A percentile compares a stretch with the other conserved stretches of the same genome.
phyloP scores from a whole-genome alignment of 805 yeast genomes.

The Yamadazyma insecticola region DNA sequence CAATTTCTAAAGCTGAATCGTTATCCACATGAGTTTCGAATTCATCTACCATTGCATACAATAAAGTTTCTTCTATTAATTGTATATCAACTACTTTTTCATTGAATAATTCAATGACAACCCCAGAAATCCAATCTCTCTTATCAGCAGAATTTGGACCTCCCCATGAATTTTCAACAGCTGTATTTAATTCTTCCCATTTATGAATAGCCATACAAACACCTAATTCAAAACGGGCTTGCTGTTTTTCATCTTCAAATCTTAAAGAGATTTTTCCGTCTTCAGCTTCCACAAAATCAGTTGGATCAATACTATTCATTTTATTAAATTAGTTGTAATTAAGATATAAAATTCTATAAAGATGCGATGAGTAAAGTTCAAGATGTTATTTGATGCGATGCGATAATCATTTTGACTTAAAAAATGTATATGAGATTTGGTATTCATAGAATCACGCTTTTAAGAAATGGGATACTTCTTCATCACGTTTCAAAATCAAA shows the following conservation, averaged over 20 bases:
- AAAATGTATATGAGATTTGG: too few relatives aligned
- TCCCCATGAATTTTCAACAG: slow-evolving; percentile 94
- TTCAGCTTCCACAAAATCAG: slow-evolving; percentile 53
- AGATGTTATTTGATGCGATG: too few relatives aligned
- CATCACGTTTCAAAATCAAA: slow-evolving; percentile 56
- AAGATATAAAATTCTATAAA: too few relatives aligned
- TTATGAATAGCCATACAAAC: slow-evolving; percentile 84
- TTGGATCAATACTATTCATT: slow-evolving; percentile 35
- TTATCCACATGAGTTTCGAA: slow-evolving; percentile 87
- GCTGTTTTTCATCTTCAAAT: slow-evolving; percentile 59
- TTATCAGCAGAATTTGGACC: slow-evolving; percentile 88
- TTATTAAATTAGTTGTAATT: too few relatives aligned
- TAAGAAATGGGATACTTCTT: slow-evolving; percentile 11
- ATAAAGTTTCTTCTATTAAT: slow-evolving; percentile 76
- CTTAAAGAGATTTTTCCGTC: slow-evolving; percentile 33
- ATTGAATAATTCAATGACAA: slow-evolving; percentile 73
- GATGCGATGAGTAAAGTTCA: too few relatives aligned
- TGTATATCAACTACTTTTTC: slow-evolving; percentile 67
- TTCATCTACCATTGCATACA: slow-evolving; percentile 92
- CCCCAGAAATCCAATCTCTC: slow-evolving; percentile 90
- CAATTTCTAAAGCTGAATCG: slow-evolving; percentile 76
- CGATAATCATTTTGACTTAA: too few relatives aligned
- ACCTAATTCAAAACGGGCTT: slow-evolving; percentile 87
- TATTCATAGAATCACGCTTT: too few relatives aligned
- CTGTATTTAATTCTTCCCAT: slow-evolving; percentile 86